Conservation (phyloP, 176 grass and related monocot species). For the Eleusine indica region DNA sequence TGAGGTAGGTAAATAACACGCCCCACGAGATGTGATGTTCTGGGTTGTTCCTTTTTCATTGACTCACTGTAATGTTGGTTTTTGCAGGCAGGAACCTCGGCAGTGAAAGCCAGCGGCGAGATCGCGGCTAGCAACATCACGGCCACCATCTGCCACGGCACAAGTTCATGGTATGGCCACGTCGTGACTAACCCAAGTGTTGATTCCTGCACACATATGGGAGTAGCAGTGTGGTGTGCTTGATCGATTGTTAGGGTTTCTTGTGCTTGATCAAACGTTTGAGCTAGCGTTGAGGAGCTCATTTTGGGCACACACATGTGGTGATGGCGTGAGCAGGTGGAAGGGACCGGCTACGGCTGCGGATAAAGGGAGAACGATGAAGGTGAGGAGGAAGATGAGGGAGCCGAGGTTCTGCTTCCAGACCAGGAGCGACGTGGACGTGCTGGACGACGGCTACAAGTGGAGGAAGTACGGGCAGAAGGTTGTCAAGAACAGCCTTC, state of each 20-base stretch:
- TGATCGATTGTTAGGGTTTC: slow-evolving; percentile 36
- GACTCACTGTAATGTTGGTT: neutral
- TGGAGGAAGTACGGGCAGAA: slow-evolving; percentile 91
- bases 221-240: neutral
- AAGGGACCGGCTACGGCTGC: slow-evolving; percentile 43
- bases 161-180: slow-evolving; percentile 42
- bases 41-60: neutral
- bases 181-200: neutral
- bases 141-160: slow-evolving; percentile 11
- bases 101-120: slow-evolving; percentile 24
- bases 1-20: slow-evolving; percentile 22
- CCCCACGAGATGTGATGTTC: neutral
- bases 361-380: slow-evolving; percentile 67
- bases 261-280: neutral
- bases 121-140: slow-evolving; percentile 13
- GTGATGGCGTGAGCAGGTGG: slow-evolving; percentile 50
- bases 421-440: slow-evolving; percentile 85
- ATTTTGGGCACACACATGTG: neutral
- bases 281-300: neutral
- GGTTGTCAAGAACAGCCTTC: slow-evolving; percentile 88
- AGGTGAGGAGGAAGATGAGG: slow-evolving; percentile 81
- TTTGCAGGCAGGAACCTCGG: slow-evolving; percentile 29
- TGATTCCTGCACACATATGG: neutral
- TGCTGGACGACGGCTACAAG: slow-evolving; percentile 85
- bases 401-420: slow-evolving; percentile 91